Evolutionary conservation across 2,329 filamentous ascomycete genomes (phyloP).

Genomic region (Fusarium guadeloupense): DNA sequence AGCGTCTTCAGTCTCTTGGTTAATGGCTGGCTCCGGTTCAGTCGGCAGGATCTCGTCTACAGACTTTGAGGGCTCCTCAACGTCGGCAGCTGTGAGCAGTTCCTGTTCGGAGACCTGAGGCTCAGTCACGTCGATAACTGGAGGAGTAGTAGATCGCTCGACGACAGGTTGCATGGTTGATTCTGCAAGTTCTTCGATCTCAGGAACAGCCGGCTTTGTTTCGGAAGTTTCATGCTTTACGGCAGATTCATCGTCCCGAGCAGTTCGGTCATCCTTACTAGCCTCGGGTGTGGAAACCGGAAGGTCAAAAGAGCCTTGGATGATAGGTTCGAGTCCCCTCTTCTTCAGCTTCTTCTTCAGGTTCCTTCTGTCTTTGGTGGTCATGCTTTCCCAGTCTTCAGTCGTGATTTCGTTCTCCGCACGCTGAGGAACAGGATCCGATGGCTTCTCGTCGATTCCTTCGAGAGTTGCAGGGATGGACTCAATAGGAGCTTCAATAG

Average conservation of each 20-base stretch:
- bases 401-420: constrained; percentile 37
- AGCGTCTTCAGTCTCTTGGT: constrained; percentile 1
- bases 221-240: constrained; percentile 3
- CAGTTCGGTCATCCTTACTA: background rate
- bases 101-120: background rate
- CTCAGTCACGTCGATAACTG: background rate
- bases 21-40: background rate
- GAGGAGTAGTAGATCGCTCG: background rate
- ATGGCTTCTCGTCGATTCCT: background rate
- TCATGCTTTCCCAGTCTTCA: constrained; percentile 34
- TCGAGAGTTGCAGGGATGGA: background rate
- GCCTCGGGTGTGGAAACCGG: background rate
- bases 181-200: background rate
- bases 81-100: background rate
- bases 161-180: background rate
- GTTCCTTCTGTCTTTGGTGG: constrained; percentile 38
- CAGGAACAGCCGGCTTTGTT: background rate
- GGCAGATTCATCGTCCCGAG: background rate
- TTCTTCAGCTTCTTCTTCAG: constrained; percentile 40
- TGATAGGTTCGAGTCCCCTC: constrained; percentile 31
- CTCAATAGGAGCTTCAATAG: background rate
- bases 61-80: constrained; percentile 3
- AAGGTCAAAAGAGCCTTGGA: constrained; percentile 20
- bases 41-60: background rate
- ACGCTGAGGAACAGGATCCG: constrained; percentile 10